Evolutionary conservation across 371 early-diverging fungal genomes (phyloP), one percentile per base, ranked within the genome.

Genomic region (Chytridium lagenaria): DNA sequence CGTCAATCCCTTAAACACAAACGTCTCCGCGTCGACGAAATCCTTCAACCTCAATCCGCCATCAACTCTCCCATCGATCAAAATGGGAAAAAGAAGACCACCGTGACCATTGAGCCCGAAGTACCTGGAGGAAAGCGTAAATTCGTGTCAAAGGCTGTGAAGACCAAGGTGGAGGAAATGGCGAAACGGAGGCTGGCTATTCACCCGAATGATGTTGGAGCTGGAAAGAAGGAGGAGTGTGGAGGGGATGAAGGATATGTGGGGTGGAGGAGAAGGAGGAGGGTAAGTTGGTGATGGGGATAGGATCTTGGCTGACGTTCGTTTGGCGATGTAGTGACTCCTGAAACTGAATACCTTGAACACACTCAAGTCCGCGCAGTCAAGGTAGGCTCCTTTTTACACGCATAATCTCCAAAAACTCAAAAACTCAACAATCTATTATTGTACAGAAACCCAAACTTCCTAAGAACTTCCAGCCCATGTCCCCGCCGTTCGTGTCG

Each of bases 11-110:
- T 78, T 67, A 71, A 84, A 83, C 70, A 82, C 86, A 68, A 87
- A 83, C 84, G 85, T 34, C 90, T 94, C 31, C 82, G 83, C 38
- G 87, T 94, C 70, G 94, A 96, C 69, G 88, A 94, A 74, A 92
- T 96, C 76, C 83, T 96, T 51, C 73, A 40, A 19, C 77, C 84
- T 7, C 50, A 70, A 30, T 83, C 84, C 81, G 73, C 87, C 88
- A 65, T 91, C 90, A 19, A 88, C 84, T 88, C 28, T 69, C 76
- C 81, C 88, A 23, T 69, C 38, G 61, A 59, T 38, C 34, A 1
- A 30, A 40, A 50, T 1, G 36, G 59, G n/a, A 7, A 50, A 34
- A 64, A 10, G 61, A 73, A 69, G 33, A 51, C 70, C 26, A 69
- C 49, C 36, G 63, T 33, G 16, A 44, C 59, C 1, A 34, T 61